Conservation (phyloP, 1,284 basidiomycete species). For the Waitea zeae region DNA sequence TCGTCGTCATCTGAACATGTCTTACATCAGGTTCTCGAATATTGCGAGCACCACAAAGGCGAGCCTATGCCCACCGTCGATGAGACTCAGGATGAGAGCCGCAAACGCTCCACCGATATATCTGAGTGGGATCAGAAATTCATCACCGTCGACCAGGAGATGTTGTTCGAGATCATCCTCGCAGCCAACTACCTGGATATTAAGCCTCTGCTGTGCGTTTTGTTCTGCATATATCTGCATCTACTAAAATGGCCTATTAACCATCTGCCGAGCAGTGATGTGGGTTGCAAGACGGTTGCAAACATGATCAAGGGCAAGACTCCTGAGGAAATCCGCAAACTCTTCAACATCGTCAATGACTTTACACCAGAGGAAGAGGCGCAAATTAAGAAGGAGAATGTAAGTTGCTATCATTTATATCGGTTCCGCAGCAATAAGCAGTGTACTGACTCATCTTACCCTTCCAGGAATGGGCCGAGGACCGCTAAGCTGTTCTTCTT, state of each 20-base stretch:
- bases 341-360: slow-evolving; percentile 97
- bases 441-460: slow-evolving; percentile 5
- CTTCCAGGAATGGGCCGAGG: slow-evolving; percentile 75
- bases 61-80: slow-evolving; percentile 88
- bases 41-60: slow-evolving; percentile 96
- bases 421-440: background rate
- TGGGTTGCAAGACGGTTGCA: slow-evolving; percentile 99
- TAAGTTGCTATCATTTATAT: slow-evolving; percentile 20
- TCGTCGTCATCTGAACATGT: slow-evolving; percentile 5
- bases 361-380: slow-evolving; percentile 99
- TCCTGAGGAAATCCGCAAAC: slow-evolving; percentile 88
- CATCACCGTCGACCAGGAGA: slow-evolving; percentile 91
- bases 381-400: slow-evolving; percentile 99
- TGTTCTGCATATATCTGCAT: background rate
- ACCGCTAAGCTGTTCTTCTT: slow-evolving; percentile 33
- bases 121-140: slow-evolving; percentile 99
- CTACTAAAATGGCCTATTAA: slow-evolving; percentile 3
- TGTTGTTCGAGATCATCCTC: slow-evolving; percentile 98
- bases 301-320: slow-evolving; percentile 99
- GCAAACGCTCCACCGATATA: slow-evolving; percentile 95
- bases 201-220: slow-evolving; percentile 84
- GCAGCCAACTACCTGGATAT: slow-evolving; percentile 99
- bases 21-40: slow-evolving; percentile 83
- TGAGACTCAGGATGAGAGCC: slow-evolving; percentile 82
- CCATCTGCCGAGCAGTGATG: slow-evolving; percentile 58